phyloP scores from a whole-genome alignment of 2,329 filamentous ascomycete genomes.

The Ascocoryne sarcoides region DNA sequence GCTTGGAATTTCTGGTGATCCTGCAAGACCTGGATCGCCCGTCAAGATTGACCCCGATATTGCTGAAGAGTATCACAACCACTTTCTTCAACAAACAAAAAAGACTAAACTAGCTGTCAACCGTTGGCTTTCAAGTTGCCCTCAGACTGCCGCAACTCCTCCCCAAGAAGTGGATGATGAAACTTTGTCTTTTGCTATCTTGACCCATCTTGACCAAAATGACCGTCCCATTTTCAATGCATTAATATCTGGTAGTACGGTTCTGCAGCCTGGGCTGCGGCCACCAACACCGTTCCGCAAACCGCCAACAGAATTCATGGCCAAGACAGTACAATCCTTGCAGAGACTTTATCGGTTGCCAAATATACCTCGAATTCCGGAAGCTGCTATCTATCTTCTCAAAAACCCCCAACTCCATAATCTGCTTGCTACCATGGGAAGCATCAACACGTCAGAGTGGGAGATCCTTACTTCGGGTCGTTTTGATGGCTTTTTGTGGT shows the following conservation, averaged over 20 bases:
- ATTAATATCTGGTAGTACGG: conserved; percentile 54
- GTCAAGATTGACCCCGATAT: conserved; percentile 85
- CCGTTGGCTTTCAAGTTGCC: conserved; percentile 77
- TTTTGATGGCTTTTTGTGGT: conserved; percentile 94
- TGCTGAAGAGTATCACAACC: conserved; percentile 83
- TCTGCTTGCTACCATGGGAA: conserved; percentile 75
- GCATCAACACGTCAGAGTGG: conserved; percentile 90
- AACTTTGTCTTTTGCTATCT: conserved; percentile 84
- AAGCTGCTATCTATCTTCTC: conserved; percentile 77
- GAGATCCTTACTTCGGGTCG: conserved; percentile 89
- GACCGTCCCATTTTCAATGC: conserved; percentile 78
- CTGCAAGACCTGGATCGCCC: conserved; percentile 49
- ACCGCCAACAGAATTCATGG: conserved; percentile 62
- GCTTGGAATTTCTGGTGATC: conserved; percentile 50
- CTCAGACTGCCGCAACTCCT: conserved; percentile 58
- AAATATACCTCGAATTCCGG: conserved; percentile 69
- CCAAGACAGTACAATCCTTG: conserved; percentile 67
- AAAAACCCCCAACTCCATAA: conserved; percentile 77
- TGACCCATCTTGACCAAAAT: conserved; percentile 72
- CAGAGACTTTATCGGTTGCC: conserved; percentile 76
- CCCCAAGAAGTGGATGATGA: conserved; percentile 91
- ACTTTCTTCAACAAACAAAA: conserved; percentile 84
- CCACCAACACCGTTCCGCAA: conserved; percentile 62
- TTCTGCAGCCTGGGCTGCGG: conserved; percentile 44
- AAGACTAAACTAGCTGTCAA: conserved; percentile 90